A percentile compares a stretch with the other conserved stretches of the same genome.
phyloP scores from a whole-genome alignment of 306 rosid genomes.

The Lathyrus aphaca region DNA sequence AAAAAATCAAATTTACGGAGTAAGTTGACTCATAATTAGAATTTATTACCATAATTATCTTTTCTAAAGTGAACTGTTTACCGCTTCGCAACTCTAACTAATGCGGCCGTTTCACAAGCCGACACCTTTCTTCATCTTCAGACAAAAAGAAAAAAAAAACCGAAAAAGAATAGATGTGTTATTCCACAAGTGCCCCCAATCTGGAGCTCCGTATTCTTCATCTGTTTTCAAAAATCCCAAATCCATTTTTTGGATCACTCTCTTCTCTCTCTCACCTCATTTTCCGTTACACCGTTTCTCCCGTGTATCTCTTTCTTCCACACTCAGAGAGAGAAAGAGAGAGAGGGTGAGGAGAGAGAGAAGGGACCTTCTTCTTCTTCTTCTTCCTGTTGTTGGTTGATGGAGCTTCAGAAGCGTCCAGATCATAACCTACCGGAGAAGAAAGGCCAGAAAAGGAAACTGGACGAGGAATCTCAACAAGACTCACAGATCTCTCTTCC shows the following conservation, averaged over 20 bases:
- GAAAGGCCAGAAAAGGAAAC: conserved; percentile 94
- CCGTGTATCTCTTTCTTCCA: background rate
- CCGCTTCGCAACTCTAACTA: background rate
- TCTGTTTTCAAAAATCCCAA: background rate
- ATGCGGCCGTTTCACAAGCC: background rate
- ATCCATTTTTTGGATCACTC: background rate
- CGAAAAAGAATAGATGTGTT: background rate
- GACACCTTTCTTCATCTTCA: background rate
- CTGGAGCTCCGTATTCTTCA: background rate
- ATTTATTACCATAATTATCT: too few species aligned
- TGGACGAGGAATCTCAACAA: conserved; percentile 70
- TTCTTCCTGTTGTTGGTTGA: conserved; percentile 35
- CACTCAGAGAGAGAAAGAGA: background rate
- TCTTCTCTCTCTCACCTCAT: background rate
- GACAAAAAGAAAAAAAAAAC: background rate
- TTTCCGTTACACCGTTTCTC: background rate
- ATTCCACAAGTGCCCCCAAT: background rate
- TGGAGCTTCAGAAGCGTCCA: conserved; percentile 72
- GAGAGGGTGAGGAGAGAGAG: background rate
- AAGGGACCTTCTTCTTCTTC: background rate
- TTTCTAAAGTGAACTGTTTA: background rate
- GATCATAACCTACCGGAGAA: conserved; percentile 71
- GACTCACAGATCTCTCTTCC: conserved; percentile 66
- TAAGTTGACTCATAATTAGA: too few species aligned
- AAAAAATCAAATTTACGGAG: too few species aligned